A percentile compares a stretch with the other conserved stretches of the same genome.
Evolutionary conservation across 768 basidiomycete species (phyloP).

Genomic region (Polyporus arcularius): DNA sequence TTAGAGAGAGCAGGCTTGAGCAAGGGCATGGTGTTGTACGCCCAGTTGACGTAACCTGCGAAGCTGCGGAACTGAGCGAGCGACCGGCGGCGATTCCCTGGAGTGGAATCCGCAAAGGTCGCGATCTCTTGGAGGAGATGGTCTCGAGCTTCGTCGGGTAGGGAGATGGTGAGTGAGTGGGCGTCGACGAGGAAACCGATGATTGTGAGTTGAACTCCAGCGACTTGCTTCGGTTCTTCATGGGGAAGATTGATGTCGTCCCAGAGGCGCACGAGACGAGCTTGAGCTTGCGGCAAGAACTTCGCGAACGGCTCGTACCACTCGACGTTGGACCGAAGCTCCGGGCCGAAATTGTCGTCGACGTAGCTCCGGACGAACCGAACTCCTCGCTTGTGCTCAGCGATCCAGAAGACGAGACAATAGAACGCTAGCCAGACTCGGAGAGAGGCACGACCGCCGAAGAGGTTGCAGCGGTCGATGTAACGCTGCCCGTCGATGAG

Average conservation of each 20-base stretch:
- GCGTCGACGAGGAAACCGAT: constrained; percentile 43
- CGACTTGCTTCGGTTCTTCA: constrained; percentile 40
- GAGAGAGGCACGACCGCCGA: constrained; percentile 33
- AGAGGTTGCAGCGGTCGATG: constrained; percentile 31
- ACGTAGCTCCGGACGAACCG: constrained; percentile 32
- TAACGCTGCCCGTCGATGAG: constrained; percentile 28
- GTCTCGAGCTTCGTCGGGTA: too few species aligned
- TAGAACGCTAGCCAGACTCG: constrained; percentile 30
- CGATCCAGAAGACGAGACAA: constrained; percentile 41
- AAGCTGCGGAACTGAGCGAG: too few species aligned
- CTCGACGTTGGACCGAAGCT: constrained; percentile 12
- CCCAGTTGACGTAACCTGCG: too few species aligned
- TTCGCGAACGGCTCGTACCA: constrained; percentile 24
- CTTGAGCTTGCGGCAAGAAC: constrained; percentile 38
- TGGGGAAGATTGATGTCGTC: constrained; percentile 34
- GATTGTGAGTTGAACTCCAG: constrained; percentile 32
- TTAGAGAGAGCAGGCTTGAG: constrained; percentile 30
- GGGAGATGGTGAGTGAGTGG: constrained; percentile 29
- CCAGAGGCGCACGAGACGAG: constrained; percentile 30
- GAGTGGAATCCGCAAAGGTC: too few species aligned
- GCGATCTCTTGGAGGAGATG: too few species aligned
- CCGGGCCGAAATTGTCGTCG: constrained; percentile 34
- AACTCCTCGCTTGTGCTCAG: constrained; percentile 21
- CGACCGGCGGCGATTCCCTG: too few species aligned
- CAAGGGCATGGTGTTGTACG: constrained; percentile 31